Conservation (phyloP, 805 yeast genomes). For the Ogataea parapolymorpha region DNA sequence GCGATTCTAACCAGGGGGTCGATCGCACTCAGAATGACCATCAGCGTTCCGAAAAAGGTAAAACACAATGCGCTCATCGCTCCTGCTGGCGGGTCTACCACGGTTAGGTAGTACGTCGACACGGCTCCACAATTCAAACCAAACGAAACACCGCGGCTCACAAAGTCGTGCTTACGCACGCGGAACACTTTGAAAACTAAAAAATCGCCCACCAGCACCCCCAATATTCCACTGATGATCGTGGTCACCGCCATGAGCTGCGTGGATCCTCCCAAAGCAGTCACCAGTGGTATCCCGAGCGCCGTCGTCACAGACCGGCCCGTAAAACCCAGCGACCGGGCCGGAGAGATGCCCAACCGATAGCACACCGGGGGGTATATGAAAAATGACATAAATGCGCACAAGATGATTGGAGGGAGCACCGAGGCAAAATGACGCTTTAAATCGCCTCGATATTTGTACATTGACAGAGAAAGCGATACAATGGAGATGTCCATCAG, state of each 20-base stretch:
- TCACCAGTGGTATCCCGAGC: conserved; percentile 69
- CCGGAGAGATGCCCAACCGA: conserved; percentile 58
- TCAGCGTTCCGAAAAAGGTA: conserved; percentile 66
- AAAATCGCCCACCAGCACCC: conserved; percentile 65
- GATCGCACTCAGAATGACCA: conserved; percentile 68
- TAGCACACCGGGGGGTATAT: conserved; percentile 68
- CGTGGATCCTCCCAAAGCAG: conserved; percentile 63
- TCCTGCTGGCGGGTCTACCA: conserved; percentile 74
- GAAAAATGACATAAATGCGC: conserved; percentile 58
- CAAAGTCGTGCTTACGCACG: conserved; percentile 60
- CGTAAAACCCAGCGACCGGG: conserved; percentile 67
- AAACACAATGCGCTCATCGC: conserved; percentile 73
- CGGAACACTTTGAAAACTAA: conserved; percentile 42
- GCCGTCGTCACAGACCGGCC: conserved; percentile 81
- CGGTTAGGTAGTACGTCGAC: conserved; percentile 71
- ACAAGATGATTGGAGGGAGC: conserved; percentile 54
- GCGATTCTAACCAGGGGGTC: conserved; percentile 48
- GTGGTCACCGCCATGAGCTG: conserved; percentile 78
- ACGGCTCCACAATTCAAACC: conserved; percentile 83
- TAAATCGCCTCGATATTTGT: conserved; percentile 64
- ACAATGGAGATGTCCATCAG: conserved; percentile 77
- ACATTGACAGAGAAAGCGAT: conserved; percentile 74
- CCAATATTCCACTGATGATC: conserved; percentile 70
- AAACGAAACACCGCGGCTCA: conserved; percentile 70
- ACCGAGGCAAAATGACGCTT: conserved; percentile 54